These are phyloP conservation scores for Xerocomus brunneocitrinus DNA, from an alignment of 768 basidiomycete species.

Conservation along the genomic window DNA sequence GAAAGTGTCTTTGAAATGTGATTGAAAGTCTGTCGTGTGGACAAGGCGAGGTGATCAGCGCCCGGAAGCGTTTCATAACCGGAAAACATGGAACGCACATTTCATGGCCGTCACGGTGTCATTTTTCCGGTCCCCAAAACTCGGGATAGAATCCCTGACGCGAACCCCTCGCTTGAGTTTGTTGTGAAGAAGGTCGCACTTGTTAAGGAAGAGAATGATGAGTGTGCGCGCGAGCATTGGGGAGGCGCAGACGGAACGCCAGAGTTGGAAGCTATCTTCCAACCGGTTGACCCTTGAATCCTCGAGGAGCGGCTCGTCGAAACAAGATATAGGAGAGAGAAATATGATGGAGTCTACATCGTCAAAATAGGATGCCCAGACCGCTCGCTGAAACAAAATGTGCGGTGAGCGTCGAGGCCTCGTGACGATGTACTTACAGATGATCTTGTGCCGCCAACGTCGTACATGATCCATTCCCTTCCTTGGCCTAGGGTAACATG, in stretches of 20 bases:
- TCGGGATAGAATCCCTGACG: constrained; percentile 66
- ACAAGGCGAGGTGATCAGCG: constrained; percentile 9
- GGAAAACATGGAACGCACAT: constrained; percentile 43
- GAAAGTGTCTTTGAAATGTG: constrained; percentile 74
- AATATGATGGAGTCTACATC: constrained; percentile 84
- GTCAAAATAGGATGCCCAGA: constrained; percentile 81
- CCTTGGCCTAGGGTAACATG: constrained; percentile 43
- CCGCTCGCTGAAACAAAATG: constrained; percentile 47
- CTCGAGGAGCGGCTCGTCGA: constrained; percentile 75
- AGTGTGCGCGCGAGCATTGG: constrained; percentile 59
- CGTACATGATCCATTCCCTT: constrained; percentile 76
- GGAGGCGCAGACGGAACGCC: constrained; percentile 69
- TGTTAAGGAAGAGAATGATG: constrained; percentile 53
- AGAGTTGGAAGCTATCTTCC: constrained; percentile 72
- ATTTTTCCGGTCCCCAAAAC: constrained; percentile 69
- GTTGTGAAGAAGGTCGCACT: constrained; percentile 67
- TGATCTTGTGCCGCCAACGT: constrained; percentile 74
- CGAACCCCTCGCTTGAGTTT: constrained; percentile 65
- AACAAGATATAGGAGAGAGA: constrained; percentile 68
- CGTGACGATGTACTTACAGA: constrained; percentile 37
- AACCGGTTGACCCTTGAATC: constrained; percentile 65
- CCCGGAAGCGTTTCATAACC: background rate
- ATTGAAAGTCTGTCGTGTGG: constrained; percentile 58
- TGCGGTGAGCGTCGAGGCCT: constrained; percentile 3
- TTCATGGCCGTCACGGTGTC: constrained; percentile 63